A percentile compares a stretch with the other conserved stretches of the same genome.
These are phyloP conservation scores for Escovopsis weberi DNA, from an alignment of 2,329 filamentous ascomycete genomes.

Conservation along the genomic window DNA sequence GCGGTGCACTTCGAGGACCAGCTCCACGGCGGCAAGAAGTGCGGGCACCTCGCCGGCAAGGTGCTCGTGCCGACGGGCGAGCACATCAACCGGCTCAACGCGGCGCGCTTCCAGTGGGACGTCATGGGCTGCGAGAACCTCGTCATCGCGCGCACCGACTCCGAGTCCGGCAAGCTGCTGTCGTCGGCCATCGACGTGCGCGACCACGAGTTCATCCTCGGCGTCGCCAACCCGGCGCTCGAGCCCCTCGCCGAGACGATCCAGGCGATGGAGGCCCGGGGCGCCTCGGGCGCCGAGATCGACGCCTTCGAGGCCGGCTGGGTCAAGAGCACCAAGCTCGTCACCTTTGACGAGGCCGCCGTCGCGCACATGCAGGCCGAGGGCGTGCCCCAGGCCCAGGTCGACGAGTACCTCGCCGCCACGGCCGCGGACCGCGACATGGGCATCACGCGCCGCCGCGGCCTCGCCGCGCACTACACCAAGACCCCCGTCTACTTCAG, in stretches of 20 bases:
- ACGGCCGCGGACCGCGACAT: constrained; percentile 53
- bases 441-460: constrained; percentile 63
- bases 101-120: constrained; percentile 94
- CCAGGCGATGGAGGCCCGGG: constrained; percentile 74
- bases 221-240: constrained; percentile 57
- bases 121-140: constrained; percentile 94
- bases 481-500: constrained; percentile 62
- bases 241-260: constrained; percentile 78
- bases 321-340: constrained; percentile 72
- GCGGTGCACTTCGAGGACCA: constrained; percentile 98
- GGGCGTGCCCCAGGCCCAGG: constrained; percentile 46
- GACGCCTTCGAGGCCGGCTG: constrained; percentile 75
- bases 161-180: constrained; percentile 80
- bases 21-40: constrained; percentile 96
- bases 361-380: constrained; percentile 56
- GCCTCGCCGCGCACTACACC: constrained; percentile 53
- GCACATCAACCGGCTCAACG: constrained; percentile 89
- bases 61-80: constrained; percentile 87
- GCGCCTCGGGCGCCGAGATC: constrained; percentile 65
- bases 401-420: constrained; percentile 51
- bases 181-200: constrained; percentile 85
- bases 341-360: constrained; percentile 87
- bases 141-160: constrained; percentile 88
- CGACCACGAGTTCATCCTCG: constrained; percentile 94
- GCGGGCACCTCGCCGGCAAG: constrained; percentile 90